Evolutionary conservation across 2,329 filamentous ascomycete genomes (phyloP), one percentile per base, ranked within the genome.

Genomic region (Trichoderma sp.): DNA sequence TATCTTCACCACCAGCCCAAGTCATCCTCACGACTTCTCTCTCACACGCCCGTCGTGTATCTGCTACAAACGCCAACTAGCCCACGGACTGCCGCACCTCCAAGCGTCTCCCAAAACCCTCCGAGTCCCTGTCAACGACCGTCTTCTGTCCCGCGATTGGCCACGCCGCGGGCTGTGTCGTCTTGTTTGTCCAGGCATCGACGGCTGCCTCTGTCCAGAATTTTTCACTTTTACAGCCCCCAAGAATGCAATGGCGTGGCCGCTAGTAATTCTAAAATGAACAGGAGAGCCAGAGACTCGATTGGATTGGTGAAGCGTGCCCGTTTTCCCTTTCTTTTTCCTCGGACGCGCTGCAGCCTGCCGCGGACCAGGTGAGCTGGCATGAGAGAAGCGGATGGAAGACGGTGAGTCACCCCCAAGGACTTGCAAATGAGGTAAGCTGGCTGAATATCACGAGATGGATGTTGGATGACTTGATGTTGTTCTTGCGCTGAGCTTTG

Each of bases 51-150:
- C 34, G 10, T 50, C 60, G 52, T 64, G 64, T 66, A 66, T 66
- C 64, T 63, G 64, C 54, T 63, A 66, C 64, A 65, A 61, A 61
- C 57, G 57, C 63, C 57, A 65, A 65, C 44, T 50, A 60, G 52
- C 57, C 56, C 43, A 24, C 12, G 45, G 3, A 39, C 34, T 9
- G 34, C 21, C 21, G 34, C 34, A 30, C 30, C 34, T 14, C 5
- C 10, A 14, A 14, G 34, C 34, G 34, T 39, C 34, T 39, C 10
- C 34, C 34, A 39, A 39, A 39, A 39, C 34, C 34, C 34, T 4
- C 34, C 34, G 10, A 14, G 10, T 14, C 34, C 34, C 5, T 39
- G 34, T 39, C 34, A 39, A 39, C 34, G 34, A 28, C 19, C 50
- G 50, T 52, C 50, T 52, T 34, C 26, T n/a, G 50, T 30, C 47